A percentile compares a stretch with the other conserved stretches of the same genome.
These are phyloP conservation scores for Trametes sp. DNA, from an alignment of 1,284 basidiomycete genomes.

Conservation along the genomic window DNA sequence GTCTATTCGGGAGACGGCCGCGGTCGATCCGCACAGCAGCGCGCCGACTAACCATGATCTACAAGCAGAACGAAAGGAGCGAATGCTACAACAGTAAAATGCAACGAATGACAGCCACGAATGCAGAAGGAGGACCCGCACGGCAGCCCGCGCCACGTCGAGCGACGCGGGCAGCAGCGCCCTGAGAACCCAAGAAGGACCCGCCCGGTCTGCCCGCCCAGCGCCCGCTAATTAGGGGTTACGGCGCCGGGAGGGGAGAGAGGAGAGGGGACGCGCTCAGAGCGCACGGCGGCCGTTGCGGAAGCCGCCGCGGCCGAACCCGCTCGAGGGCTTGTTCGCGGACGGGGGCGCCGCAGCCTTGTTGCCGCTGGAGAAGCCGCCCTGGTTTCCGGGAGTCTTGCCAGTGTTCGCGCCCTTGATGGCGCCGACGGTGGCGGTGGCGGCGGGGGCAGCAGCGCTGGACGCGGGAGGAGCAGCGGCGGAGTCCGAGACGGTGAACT, in stretches of 20 bases:
- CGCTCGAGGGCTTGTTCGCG: conserved; percentile 11
- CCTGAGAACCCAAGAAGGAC: background rate
- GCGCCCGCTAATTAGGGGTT: background rate
- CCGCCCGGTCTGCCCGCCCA: background rate
- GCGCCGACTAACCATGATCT: conserved; percentile 30
- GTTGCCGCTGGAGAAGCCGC: conserved; percentile 26
- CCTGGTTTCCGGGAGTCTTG: conserved; percentile 30
- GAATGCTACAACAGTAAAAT: conserved; percentile 2
- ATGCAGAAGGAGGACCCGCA: background rate
- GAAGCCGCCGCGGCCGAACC: conserved; percentile 14
- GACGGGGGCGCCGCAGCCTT: conserved; percentile 10
- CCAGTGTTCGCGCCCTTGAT: conserved; percentile 33
- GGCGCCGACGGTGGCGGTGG: conserved; percentile 26
- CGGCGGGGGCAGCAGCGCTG: conserved; percentile 13
- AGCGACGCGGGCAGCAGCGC: conserved; percentile 7
- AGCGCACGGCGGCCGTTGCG: conserved; percentile 10
- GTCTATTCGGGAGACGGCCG: conserved; percentile 26
- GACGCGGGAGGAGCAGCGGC: conserved; percentile 25
- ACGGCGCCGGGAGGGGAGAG: background rate
- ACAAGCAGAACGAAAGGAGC: conserved; percentile 10
- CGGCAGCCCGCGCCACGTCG: conserved; percentile 2
- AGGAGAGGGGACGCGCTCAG: conserved; percentile 3
- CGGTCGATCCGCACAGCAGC: conserved; percentile 31
- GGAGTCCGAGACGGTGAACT: conserved; percentile 58
- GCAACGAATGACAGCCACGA: background rate